Percentiles rank a stretch among this genome's conserved stretches.
These are phyloP conservation scores for Dendrocalamus latiflorus DNA, from an alignment of 202 grass and related monocot species.

Conservation along the genomic window DNA sequence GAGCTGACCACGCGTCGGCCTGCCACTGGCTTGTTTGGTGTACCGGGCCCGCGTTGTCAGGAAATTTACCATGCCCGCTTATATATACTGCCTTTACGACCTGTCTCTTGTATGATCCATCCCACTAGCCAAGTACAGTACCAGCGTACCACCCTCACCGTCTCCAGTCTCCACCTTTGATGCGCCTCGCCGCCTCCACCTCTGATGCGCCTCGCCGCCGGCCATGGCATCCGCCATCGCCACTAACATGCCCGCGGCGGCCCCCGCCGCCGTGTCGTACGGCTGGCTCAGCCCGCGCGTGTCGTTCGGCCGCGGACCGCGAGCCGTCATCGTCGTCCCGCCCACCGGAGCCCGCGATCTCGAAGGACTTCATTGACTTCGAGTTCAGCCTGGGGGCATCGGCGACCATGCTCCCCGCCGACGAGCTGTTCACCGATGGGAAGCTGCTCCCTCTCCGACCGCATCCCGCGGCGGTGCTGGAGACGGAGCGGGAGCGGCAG, in stretches of 20 bases:
- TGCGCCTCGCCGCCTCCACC: too few species aligned
- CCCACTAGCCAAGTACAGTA: constrained; percentile 13
- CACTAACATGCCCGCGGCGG: constrained; percentile 36
- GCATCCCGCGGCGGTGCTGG: neutral
- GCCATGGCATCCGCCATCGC: constrained; percentile 77
- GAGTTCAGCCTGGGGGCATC: constrained; percentile 73
- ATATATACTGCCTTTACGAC: constrained; percentile 11
- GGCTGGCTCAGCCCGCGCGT: constrained; percentile 64
- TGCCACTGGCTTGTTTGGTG: accelerated
- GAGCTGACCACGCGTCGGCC: accelerated
- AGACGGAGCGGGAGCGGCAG: neutral
- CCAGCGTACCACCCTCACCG: neutral
- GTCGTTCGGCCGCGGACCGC: constrained; percentile 38
- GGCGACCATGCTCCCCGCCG: constrained; percentile 75
- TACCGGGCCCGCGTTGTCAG: neutral
- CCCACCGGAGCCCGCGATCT: too few species aligned
- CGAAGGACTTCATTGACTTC: constrained; percentile 83
- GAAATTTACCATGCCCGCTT: constrained; percentile 32
- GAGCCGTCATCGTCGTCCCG: neutral
- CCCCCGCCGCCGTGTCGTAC: constrained; percentile 33
- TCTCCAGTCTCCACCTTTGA: too few species aligned
- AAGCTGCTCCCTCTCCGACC: constrained; percentile 77
- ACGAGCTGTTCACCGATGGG: constrained; percentile 85
- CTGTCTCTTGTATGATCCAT: constrained; percentile 12
- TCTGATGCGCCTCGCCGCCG: constrained; percentile 50